Conservation (phyloP, 2,329 filamentous ascomycete genomes). For the Fusarium buharicum region DNA sequence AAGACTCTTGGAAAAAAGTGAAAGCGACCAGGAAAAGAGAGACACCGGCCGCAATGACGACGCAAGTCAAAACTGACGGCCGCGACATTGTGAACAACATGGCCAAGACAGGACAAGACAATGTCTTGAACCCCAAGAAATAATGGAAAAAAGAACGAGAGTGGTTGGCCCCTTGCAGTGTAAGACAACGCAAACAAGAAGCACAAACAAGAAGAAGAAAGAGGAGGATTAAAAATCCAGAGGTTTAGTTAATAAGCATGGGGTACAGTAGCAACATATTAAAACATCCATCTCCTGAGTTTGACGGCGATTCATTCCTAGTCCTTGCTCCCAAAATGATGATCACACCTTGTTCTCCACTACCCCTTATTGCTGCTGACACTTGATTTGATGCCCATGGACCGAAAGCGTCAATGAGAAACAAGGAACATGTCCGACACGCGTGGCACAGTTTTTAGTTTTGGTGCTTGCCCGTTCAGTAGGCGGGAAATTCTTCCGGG, state of each 20-base stretch:
- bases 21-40: slow-evolving; percentile 33
- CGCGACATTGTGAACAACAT: slow-evolving; percentile 31
- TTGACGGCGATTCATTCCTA: slow-evolving; percentile 8
- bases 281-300: neutral
- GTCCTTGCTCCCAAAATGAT: neutral
- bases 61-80: slow-evolving; percentile 16
- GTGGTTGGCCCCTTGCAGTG: neutral
- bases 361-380: slow-evolving; percentile 28
- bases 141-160: slow-evolving; percentile 1
- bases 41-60: slow-evolving; percentile 24
- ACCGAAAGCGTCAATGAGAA: slow-evolving; percentile 5
- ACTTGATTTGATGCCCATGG: slow-evolving; percentile 22
- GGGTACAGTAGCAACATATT: slow-evolving; percentile 13
- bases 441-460: too few relatives aligned
- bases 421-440: slow-evolving; percentile 20
- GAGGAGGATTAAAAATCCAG: neutral
- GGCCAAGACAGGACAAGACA: slow-evolving; percentile 22
- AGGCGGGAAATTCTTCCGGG: neutral
- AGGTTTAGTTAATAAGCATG: neutral
- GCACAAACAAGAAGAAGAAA: neutral
- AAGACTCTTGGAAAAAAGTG: slow-evolving; percentile 28
- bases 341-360: slow-evolving; percentile 14
- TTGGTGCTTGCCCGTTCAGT: too few relatives aligned
- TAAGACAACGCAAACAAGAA: slow-evolving; percentile 6
- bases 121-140: too few relatives aligned